Evolutionary conservation across 225 moss, liverwort and hornwort species (phyloP).

Genomic region (Physcomitrium patens): DNA sequence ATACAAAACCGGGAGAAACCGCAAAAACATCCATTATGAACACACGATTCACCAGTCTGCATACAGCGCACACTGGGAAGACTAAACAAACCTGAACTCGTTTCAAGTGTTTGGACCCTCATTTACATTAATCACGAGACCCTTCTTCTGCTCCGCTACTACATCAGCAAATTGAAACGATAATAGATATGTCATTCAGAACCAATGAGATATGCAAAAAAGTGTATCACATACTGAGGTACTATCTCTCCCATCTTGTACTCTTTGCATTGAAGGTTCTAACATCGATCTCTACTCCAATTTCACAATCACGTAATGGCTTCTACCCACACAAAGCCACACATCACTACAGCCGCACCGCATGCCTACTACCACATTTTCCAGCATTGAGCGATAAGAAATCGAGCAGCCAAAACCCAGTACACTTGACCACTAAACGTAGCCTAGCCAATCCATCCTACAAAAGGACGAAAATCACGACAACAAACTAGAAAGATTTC

Average conservation of each 20-base stretch:
- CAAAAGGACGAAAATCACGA: not conserved
- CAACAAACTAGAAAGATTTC: not conserved
- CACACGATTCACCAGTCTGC: slow-evolving; percentile 8
- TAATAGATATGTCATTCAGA: slow-evolving; percentile 17
- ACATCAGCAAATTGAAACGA: slow-evolving; percentile 42
- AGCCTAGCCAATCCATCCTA: not conserved
- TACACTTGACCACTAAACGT: not conserved
- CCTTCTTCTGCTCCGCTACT: slow-evolving; percentile 35
- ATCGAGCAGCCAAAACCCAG: not conserved
- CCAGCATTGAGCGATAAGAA: not conserved
- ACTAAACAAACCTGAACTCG: slow-evolving; percentile 40
- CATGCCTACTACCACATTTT: not conserved
- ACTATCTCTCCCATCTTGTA: too few species aligned
- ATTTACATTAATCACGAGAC: slow-evolving; percentile 41
- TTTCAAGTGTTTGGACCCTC: slow-evolving; percentile 34
- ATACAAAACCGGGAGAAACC: not conserved
- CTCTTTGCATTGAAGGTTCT: too few species aligned
- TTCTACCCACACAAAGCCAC: not conserved
- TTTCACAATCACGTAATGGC: not conserved
- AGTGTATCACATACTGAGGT: not conserved
- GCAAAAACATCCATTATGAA: not conserved
- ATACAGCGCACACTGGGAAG: slow-evolving; percentile 22
- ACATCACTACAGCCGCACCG: not conserved
- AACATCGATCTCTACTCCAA: not conserved
- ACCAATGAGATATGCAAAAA: not conserved